Evolutionary conservation across 1,284 basidiomycete genomes (phyloP), one percentile per base, ranked within the genome.

Genomic region (Microbotryomycetes sp.): DNA sequence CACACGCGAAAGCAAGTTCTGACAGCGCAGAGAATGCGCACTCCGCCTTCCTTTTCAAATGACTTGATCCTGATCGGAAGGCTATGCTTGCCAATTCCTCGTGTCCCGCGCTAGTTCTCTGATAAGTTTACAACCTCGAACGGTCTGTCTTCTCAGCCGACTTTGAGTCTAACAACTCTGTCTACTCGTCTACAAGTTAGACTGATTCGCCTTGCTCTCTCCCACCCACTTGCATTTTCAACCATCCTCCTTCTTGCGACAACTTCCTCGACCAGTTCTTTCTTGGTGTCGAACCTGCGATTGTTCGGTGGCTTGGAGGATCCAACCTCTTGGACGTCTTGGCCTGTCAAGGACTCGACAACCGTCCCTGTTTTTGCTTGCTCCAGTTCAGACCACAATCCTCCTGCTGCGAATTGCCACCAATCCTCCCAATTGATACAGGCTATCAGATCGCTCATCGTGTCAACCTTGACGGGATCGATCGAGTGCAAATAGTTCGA

Each of bases 121-220:
- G n/a, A n/a, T n/a, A n/a, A n/a, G n/a, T n/a, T n/a, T n/a, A n/a
- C n/a, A n/a, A n/a, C n/a, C n/a, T n/a, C n/a, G n/a, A n/a, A n/a
- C n/a, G n/a, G n/a, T n/a, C n/a, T n/a, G n/a, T n/a, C n/a, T n/a
- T n/a, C n/a, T n/a, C n/a, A n/a, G n/a, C n/a, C n/a, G n/a, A n/a
- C n/a, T n/a, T n/a, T n/a, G n/a, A n/a, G 58, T n/a, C 57, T 76
- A 30, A 76, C 72, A 18, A 88, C 83, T 70, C 81, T 85, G 63
- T 80, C 80, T 5, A 92, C 88, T 71, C 89, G 88, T 52, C 92
- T 81, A 75, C 89, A 96, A 1, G 91, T 96, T 71, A 96, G 75
- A 75, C 90, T 94, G 57, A 88, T 82, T 70, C 92, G 78, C 29
- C 81, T 81, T 6, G 76, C 76, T 65, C 92, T 79, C 62, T 74